Evolutionary conservation across 1,284 basidiomycete species (phyloP).

Genomic region (Leucoagaricus sp.): DNA sequence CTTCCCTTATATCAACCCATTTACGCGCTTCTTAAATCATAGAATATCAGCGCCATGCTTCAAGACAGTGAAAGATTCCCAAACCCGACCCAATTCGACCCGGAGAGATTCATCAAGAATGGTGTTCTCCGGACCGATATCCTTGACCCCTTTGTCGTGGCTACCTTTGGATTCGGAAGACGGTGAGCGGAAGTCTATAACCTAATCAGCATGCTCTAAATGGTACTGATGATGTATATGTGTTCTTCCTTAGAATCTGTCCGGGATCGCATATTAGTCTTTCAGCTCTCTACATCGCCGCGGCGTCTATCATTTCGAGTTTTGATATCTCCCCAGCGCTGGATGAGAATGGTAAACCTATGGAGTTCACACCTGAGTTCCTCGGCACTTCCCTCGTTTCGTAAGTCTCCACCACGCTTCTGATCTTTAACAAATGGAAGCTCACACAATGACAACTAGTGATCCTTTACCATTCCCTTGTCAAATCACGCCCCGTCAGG

Average conservation of each 20-base stretch:
- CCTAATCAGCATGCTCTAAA: neutral
- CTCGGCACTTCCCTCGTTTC: slow-evolving; percentile 1
- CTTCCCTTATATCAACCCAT: neutral
- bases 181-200: neutral
- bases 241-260: slow-evolving; percentile 8
- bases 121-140: slow-evolving; percentile 1
- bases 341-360: slow-evolving; percentile 22
- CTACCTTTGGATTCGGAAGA: slow-evolving; percentile 17
- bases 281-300: neutral
- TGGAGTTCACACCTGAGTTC: slow-evolving; percentile 19
- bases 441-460: too few species aligned
- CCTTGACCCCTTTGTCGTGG: slow-evolving; percentile 1
- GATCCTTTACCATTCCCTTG: slow-evolving; percentile 2
- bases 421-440: too few species aligned
- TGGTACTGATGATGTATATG: too few species aligned
- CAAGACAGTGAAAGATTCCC: slow-evolving; percentile 12
- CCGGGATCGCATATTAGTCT: slow-evolving; percentile 12
- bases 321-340: slow-evolving; percentile 12
- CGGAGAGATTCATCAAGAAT: slow-evolving; percentile 12
- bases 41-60: slow-evolving; percentile 7
- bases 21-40: neutral
- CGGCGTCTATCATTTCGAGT: neutral
- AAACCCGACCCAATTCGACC: slow-evolving; percentile 7
- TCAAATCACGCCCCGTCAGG: slow-evolving; percentile 7
- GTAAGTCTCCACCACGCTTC: too few species aligned